These are phyloP conservation scores for Pseudisothecium myosuroides DNA, from an alignment of 225 moss, liverwort and hornwort species.

Conservation along the genomic window DNA sequence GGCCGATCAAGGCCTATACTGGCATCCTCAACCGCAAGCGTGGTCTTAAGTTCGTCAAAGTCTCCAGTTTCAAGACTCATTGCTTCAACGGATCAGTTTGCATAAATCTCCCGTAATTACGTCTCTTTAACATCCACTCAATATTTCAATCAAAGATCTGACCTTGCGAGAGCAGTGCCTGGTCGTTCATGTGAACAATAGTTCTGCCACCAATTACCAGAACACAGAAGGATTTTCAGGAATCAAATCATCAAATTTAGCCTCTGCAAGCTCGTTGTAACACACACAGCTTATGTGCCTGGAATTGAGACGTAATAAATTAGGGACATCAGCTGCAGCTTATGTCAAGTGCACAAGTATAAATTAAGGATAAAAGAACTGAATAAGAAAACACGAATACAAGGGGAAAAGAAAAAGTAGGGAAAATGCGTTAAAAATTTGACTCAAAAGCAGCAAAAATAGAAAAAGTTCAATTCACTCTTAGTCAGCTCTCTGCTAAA, in stretches of 20 bases:
- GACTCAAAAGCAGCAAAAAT: background rate
- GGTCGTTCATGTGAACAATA: background rate
- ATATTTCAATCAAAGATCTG: background rate
- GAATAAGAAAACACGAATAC: background rate
- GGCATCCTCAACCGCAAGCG: background rate
- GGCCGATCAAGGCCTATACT: background rate
- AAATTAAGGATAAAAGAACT: background rate
- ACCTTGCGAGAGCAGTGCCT: background rate
- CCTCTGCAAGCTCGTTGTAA: background rate
- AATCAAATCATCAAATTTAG: background rate
- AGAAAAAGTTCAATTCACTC: background rate
- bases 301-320: background rate
- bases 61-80: conserved; percentile 16
- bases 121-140: background rate
- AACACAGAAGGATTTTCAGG: background rate
- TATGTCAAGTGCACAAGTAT: background rate
- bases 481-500: background rate
- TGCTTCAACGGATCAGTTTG: conserved; percentile 1
- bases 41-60: background rate
- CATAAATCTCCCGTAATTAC: background rate
- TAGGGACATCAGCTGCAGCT: background rate
- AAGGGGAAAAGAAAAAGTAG: background rate
- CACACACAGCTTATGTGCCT: background rate
- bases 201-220: background rate
- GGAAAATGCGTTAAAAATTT: too few species aligned